phyloP scores from a whole-genome alignment of 1,284 basidiomycete genomes.

The Cutaneotrichosporon curvatum region DNA sequence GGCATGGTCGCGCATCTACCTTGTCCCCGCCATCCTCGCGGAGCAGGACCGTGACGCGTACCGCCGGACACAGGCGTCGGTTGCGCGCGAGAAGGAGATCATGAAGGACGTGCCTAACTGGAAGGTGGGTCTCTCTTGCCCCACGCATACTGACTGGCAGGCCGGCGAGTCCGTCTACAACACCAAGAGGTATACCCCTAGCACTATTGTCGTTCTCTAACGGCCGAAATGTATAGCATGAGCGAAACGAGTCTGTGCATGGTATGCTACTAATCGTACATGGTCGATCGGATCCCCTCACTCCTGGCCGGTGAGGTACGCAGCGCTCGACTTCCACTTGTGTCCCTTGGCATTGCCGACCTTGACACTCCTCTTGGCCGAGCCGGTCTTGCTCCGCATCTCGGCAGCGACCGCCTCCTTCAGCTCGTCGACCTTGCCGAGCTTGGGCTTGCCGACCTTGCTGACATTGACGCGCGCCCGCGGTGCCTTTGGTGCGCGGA shows the following conservation, averaged over 20 bases:
- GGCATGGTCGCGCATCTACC: slow-evolving; percentile 91
- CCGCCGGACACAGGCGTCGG: slow-evolving; percentile 70
- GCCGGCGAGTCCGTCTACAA: slow-evolving; percentile 79
- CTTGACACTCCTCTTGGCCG: slow-evolving; percentile 35
- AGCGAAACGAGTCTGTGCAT: too few relatives aligned
- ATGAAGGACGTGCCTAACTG: slow-evolving; percentile 94
- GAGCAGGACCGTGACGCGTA: slow-evolving; percentile 89
- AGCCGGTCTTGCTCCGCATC: slow-evolving; percentile 58
- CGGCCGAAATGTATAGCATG: slow-evolving; percentile 1
- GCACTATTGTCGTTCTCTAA: slow-evolving; percentile 49
- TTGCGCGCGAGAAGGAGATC: slow-evolving; percentile 77
- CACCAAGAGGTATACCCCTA: slow-evolving; percentile 67
- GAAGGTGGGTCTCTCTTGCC: slow-evolving; percentile 62
- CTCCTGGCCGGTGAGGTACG: slow-evolving; percentile 1
- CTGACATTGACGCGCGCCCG: slow-evolving; percentile 4
- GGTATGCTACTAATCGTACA: too few relatives aligned
- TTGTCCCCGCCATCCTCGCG: slow-evolving; percentile 83
- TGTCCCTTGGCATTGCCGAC: slow-evolving; percentile 70
- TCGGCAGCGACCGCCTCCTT: slow-evolving; percentile 60
- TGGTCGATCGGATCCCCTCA: too few relatives aligned
- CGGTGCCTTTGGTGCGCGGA: slow-evolving; percentile 15
- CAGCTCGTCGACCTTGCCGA: slow-evolving; percentile 28
- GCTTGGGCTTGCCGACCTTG: slow-evolving; percentile 9
- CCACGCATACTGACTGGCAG: slow-evolving; percentile 41
- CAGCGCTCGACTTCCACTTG: slow-evolving; percentile 58